Conservation (phyloP, 1,284 basidiomycete species). For the Macrocystidia cucumis region DNA sequence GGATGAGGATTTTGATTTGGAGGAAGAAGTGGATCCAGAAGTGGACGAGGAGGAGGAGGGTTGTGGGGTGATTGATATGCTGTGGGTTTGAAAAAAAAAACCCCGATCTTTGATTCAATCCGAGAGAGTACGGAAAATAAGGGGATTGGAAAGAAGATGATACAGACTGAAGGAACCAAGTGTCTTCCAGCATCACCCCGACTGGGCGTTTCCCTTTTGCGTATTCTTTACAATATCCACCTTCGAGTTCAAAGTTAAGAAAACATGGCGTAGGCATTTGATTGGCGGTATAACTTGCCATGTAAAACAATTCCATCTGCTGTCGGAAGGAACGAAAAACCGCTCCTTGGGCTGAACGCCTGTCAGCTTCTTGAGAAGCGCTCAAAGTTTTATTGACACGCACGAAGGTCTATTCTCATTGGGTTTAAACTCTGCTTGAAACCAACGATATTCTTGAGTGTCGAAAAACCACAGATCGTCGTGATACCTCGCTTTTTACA, state of each 20-base stretch:
- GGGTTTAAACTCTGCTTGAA: conserved; percentile 68
- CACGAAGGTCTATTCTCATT: conserved; percentile 68
- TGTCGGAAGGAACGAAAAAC: conserved; percentile 82
- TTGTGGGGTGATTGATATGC: conserved; percentile 6
- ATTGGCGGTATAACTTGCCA: conserved; percentile 34
- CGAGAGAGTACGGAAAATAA: conserved; percentile 3
- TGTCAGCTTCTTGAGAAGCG: neutral
- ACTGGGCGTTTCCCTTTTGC: conserved; percentile 81
- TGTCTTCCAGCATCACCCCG: conserved; percentile 86
- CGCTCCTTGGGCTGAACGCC: conserved; percentile 62
- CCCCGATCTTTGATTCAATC: neutral
- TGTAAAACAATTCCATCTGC: conserved; percentile 80
- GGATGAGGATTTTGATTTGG: conserved; percentile 21
- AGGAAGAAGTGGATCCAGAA: conserved; percentile 8
- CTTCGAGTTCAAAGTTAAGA: conserved; percentile 14
- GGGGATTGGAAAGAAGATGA: neutral
- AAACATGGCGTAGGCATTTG: neutral
- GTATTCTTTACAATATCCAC: conserved; percentile 92
- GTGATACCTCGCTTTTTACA: conserved; percentile 76
- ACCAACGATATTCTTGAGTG: conserved; percentile 85
- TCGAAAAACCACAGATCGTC: conserved; percentile 90
- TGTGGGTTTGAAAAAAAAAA: neutral
- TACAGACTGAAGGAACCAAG: conserved; percentile 78
- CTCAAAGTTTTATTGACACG: conserved; percentile 15
- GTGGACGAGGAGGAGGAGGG: conserved; percentile 15